Conservation (phyloP, 2,329 filamentous ascomycete species). For the Phaeosphaeria sp. region DNA sequence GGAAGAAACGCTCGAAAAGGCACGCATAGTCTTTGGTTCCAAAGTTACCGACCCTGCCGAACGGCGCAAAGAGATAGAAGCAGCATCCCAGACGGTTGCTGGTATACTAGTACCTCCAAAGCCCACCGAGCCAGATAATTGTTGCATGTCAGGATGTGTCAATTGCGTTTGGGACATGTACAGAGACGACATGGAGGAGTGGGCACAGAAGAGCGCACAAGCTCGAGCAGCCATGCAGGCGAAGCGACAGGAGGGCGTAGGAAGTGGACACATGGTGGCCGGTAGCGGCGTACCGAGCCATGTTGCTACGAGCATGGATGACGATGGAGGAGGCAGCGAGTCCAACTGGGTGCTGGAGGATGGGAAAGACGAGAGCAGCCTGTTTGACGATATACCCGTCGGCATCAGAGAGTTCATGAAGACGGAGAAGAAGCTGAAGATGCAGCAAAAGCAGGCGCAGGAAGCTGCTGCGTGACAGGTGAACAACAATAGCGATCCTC, state of each 20-base stretch:
- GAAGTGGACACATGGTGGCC: conserved; percentile 45
- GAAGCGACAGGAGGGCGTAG: conserved; percentile 32
- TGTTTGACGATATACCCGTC: conserved; percentile 84
- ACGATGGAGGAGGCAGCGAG: conserved; percentile 79
- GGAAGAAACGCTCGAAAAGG: conserved; percentile 63
- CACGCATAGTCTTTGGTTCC: conserved; percentile 81
- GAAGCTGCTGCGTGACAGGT: conserved; percentile 31
- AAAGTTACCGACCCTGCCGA: conserved; percentile 76
- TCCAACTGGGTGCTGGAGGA: conserved; percentile 63
- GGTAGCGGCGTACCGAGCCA: conserved; percentile 54
- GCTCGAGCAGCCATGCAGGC: conserved; percentile 64
- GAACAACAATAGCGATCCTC: background rate
- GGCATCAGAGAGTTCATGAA: conserved; percentile 98
- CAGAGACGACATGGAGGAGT: conserved; percentile 90
- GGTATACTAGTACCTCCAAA: conserved; percentile 83
- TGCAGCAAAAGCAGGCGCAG: conserved; percentile 70
- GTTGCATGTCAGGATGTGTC: conserved; percentile 98
- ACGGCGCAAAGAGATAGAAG: conserved; percentile 66
- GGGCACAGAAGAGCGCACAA: conserved; percentile 70
- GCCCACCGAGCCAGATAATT: conserved; percentile 93
- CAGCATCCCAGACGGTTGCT: conserved; percentile 70
- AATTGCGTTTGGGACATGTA: conserved; percentile 96
- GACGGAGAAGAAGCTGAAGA: conserved; percentile 87
- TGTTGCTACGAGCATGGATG: conserved; percentile 72
- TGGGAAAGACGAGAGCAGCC: conserved; percentile 60